Evolutionary conservation across 768 basidiomycete genomes (phyloP).

Genomic region (Mrakia gelida): DNA sequence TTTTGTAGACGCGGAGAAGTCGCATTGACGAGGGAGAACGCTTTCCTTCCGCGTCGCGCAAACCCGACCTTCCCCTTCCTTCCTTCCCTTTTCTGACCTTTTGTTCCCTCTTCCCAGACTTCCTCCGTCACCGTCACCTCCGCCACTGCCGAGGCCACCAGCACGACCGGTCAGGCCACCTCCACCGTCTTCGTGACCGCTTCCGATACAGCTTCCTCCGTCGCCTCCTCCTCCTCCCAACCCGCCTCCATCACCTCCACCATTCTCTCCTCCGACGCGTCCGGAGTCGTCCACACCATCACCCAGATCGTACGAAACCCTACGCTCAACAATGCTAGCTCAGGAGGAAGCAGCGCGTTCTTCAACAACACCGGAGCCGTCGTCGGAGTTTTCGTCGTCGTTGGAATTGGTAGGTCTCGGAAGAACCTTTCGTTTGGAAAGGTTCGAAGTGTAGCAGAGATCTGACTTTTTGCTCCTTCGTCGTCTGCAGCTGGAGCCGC

Average conservation of each 20-base stretch:
- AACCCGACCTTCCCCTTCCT: not conserved
- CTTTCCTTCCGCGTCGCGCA: not conserved
- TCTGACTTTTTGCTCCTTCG: not conserved
- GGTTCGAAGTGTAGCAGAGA: not conserved
- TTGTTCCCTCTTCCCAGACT: not conserved
- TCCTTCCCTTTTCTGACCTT: not conserved
- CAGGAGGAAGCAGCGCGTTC: slow-evolving; percentile 22
- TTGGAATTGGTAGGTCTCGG: slow-evolving; percentile 21
- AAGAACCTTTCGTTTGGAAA: too few species aligned
- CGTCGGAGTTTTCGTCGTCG: slow-evolving; percentile 32
- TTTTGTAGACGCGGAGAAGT: not conserved
- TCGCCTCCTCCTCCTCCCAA: slow-evolving; percentile 37
- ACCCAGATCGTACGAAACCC: slow-evolving; percentile 45
- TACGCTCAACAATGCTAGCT: slow-evolving; percentile 37
- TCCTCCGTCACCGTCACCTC: slow-evolving; percentile 5
- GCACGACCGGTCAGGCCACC: slow-evolving; percentile 15
- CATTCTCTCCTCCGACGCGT: slow-evolving; percentile 37
- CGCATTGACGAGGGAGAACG: not conserved
- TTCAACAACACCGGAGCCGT: slow-evolving; percentile 32
- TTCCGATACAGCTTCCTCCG: slow-evolving; percentile 37
- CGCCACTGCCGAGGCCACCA: not conserved
- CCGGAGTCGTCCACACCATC: slow-evolving; percentile 42
- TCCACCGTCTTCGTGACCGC: slow-evolving; percentile 40
- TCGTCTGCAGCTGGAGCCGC: slow-evolving; percentile 25
- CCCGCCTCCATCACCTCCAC: slow-evolving; percentile 40